These are phyloP conservation scores for Spatholobus suberectus DNA, from an alignment of 306 rosid genomes.

Conservation along the genomic window DNA sequence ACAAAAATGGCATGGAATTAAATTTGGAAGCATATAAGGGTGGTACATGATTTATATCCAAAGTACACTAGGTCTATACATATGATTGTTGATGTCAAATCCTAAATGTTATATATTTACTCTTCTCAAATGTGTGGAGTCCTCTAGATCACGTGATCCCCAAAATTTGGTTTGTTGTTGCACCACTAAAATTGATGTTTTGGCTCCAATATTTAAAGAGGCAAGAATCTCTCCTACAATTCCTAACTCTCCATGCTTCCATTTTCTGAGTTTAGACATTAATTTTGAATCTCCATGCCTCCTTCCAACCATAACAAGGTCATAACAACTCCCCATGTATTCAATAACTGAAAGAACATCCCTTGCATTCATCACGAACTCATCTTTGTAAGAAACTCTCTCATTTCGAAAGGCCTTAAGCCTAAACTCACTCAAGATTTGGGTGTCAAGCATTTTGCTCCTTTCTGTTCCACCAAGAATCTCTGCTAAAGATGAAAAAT, in stretches of 20 bases:
- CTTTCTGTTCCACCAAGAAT: conserved; percentile 58
- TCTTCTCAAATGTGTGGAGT: conserved; percentile 50
- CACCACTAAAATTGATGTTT: conserved; percentile 65
- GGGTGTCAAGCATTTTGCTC: conserved; percentile 63
- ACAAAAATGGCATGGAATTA: background rate
- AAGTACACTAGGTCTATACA: conserved; percentile 21
- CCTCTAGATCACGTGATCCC: conserved; percentile 76
- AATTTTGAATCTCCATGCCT: conserved; percentile 60
- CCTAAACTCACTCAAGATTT: conserved; percentile 59
- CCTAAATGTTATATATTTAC: conserved; percentile 41
- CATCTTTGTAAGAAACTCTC: conserved; percentile 56
- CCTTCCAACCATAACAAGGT: conserved; percentile 70
- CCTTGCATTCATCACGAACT: conserved; percentile 34
- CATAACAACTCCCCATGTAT: conserved; percentile 50
- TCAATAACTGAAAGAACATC: conserved; percentile 49
- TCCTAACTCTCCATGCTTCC: conserved; percentile 64
- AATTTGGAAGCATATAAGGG: background rate
- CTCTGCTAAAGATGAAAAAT: conserved; percentile 49
- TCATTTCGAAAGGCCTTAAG: conserved; percentile 58
- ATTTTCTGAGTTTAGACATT: conserved; percentile 54
- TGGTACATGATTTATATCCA: conserved; percentile 18
- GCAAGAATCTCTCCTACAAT: conserved; percentile 64
- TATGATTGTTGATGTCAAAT: conserved; percentile 7
- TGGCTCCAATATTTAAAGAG: conserved; percentile 43
- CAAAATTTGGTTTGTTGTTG: conserved; percentile 69